A percentile compares a stretch with the other conserved stretches of the same genome.
Conservation (phyloP, 2,329 filamentous ascomycete species). For the Xylaria sp. region DNA sequence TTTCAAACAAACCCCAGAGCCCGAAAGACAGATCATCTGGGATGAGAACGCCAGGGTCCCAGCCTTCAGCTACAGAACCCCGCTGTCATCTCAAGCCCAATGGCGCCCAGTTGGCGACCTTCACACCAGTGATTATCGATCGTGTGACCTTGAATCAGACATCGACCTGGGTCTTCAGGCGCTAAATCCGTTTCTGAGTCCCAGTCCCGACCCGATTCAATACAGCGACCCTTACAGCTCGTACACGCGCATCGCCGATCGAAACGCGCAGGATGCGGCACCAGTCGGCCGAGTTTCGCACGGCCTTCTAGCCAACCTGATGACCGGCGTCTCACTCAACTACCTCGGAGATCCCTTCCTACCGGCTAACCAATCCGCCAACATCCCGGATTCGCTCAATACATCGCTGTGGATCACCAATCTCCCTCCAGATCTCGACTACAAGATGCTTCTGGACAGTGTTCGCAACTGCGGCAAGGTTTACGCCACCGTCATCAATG, state of each 20-base stretch:
- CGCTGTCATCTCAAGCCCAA: not conserved
- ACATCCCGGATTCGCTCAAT: slow-evolving; percentile 39
- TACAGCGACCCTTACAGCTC: too few relatives aligned
- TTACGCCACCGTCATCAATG: slow-evolving; percentile 48
- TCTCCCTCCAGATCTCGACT: slow-evolving; percentile 40
- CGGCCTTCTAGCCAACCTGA: not conserved
- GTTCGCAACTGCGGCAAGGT: slow-evolving; percentile 46
- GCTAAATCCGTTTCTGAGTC: too few relatives aligned
- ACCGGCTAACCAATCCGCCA: slow-evolving; percentile 36
- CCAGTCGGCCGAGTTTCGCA: not conserved
- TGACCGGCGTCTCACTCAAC: slow-evolving; percentile 15
- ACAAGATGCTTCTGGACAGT: slow-evolving; percentile 39
- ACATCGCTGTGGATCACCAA: slow-evolving; percentile 50
- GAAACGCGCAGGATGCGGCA: not conserved
- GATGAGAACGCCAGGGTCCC: not conserved
- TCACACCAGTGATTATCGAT: too few relatives aligned
- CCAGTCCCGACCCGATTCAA: not conserved
- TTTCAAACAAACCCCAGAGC: not conserved
- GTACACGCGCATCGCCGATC: not conserved
- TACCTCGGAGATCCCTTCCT: slow-evolving; percentile 38
- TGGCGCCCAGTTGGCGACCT: not conserved
- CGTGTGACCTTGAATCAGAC: too few relatives aligned
- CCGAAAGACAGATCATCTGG: not conserved
- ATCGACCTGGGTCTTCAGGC: too few relatives aligned
- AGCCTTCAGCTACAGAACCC: not conserved